Evolutionary conservation across 306 rosid genomes (phyloP).

Genomic region (Quercus glauca): DNA sequence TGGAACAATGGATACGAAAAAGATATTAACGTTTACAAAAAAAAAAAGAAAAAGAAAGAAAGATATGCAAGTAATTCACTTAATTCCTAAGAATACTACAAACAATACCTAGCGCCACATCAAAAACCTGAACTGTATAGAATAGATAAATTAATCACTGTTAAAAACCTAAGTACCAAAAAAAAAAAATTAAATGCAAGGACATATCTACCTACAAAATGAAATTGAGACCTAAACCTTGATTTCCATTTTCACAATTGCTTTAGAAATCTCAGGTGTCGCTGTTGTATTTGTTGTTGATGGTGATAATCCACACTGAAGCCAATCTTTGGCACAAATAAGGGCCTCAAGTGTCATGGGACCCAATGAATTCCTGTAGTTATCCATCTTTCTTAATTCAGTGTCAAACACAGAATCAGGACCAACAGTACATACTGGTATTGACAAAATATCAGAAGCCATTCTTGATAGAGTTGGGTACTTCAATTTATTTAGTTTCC

Average conservation of each 20-base stretch:
- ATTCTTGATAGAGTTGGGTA: constrained; percentile 77
- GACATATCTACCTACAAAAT: neutral
- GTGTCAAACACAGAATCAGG: constrained; percentile 71
- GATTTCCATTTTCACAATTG: constrained; percentile 45
- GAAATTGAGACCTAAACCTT: constrained; percentile 26
- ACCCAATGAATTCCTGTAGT: constrained; percentile 52
- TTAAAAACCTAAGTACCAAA: neutral
- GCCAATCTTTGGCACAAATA: constrained; percentile 82
- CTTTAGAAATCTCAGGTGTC: constrained; percentile 36
- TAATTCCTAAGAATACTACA: neutral
- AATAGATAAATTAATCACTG: neutral
- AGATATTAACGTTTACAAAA: no score
- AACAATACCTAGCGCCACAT: neutral
- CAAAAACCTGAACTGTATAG: neutral
- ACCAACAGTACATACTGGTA: constrained; percentile 61
- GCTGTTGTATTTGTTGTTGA: constrained; percentile 26
- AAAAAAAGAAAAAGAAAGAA: neutral
- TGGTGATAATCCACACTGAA: constrained; percentile 43
- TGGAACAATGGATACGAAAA: no score
- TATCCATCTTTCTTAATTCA: constrained; percentile 56
- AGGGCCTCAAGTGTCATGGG: constrained; percentile 77
- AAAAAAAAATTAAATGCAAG: neutral
- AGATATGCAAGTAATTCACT: neutral
- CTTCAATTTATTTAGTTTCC: constrained; percentile 56
- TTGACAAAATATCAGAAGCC: constrained; percentile 84